A percentile compares a stretch with the other conserved stretches of the same genome.
Conservation (phyloP, 2,329 filamentous ascomycete genomes). For the Didymella segeticola region DNA sequence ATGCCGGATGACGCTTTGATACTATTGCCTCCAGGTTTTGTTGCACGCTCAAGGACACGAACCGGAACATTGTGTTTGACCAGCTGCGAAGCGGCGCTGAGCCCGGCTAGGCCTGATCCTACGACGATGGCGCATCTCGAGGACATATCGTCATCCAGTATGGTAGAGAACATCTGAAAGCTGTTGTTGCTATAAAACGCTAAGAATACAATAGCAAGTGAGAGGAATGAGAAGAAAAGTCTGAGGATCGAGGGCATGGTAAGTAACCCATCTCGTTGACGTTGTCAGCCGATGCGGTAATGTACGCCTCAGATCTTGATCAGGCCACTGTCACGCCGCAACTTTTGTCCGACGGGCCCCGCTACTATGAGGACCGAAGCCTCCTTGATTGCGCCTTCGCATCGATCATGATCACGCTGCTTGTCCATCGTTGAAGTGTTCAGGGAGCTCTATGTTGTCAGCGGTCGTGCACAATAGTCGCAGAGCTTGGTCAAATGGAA, state of each 20-base stretch:
- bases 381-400: neutral
- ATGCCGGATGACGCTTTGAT: conserved; percentile 73
- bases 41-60: conserved; percentile 64
- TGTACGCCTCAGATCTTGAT: conserved; percentile 5
- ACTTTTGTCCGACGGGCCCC: neutral
- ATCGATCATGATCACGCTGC: too few relatives aligned
- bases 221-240: neutral
- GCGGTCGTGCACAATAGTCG: neutral
- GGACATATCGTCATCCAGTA: conserved; percentile 15
- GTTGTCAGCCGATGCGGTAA: conserved; percentile 10
- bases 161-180: conserved; percentile 6
- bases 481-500: neutral
- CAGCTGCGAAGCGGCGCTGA: conserved; percentile 65
- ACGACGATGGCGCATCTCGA: conserved; percentile 61
- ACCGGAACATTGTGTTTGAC: conserved; percentile 61
- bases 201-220: neutral
- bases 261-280: neutral
- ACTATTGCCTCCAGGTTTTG: conserved; percentile 68
- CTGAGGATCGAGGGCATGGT: conserved; percentile 2
- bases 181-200: neutral
- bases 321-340: conserved; percentile 20
- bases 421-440: neutral
- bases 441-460: neutral
- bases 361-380: neutral
- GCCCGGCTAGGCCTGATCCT: conserved; percentile 69